These are phyloP conservation scores for Psidium friedrichsthalianum DNA, from an alignment of 345 rosid species.

Conservation along the genomic window DNA sequence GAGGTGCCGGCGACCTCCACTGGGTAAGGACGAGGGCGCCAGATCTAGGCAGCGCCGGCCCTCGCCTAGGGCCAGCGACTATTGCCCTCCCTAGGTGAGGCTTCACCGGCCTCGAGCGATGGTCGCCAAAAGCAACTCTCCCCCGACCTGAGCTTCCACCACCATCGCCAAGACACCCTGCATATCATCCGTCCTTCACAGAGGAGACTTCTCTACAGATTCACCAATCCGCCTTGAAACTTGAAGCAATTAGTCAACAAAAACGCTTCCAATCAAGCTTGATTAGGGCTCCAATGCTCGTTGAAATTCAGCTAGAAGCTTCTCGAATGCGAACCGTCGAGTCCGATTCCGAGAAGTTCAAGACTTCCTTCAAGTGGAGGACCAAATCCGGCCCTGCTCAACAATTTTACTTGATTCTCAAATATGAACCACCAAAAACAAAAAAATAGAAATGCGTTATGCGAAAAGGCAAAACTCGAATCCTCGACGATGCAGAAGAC, in stretches of 20 bases:
- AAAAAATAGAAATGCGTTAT: neutral
- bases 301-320: neutral
- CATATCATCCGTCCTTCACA: constrained; percentile 5
- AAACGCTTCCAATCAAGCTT: neutral
- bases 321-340: neutral
- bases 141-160: constrained; percentile 29
- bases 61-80: no score
- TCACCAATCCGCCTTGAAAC: neutral
- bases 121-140: constrained; percentile 33
- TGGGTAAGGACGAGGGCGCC: no score
- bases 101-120: no score
- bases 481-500: neutral
- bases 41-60: no score
- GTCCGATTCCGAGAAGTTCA: neutral
- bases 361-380: neutral
- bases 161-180: constrained; percentile 22
- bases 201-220: neutral
- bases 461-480: neutral
- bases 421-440: neutral
- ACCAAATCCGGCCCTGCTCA: neutral
- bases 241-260: neutral
- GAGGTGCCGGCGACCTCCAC: no score
- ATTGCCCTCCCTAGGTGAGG: no score
- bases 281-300: neutral
- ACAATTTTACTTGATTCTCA: neutral